Percentiles rank a stretch among this genome's conserved stretches.
Evolutionary conservation across 2,329 filamentous ascomycete genomes (phyloP).

Genomic region (Cordyceps javanica): DNA sequence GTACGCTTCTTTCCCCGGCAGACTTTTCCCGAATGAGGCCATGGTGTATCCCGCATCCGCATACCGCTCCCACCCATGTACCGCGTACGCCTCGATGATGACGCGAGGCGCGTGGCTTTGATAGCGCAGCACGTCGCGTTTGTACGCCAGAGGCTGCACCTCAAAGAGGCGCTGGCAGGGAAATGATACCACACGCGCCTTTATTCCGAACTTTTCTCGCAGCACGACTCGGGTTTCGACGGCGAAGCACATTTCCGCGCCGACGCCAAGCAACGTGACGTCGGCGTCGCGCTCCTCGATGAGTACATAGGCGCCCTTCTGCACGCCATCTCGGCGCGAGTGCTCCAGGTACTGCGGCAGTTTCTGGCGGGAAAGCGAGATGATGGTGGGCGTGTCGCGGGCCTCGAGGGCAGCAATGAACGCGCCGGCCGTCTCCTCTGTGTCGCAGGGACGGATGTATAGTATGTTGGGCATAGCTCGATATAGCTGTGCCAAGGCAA

Average conservation of each 20-base stretch:
- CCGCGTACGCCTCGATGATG: slow-evolving; percentile 54
- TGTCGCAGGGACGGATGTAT: slow-evolving; percentile 54
- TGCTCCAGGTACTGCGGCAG: slow-evolving; percentile 33
- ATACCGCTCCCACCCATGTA: slow-evolving; percentile 55
- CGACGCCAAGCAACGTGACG: slow-evolving; percentile 37
- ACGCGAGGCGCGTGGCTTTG: slow-evolving; percentile 42
- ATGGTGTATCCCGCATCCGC: slow-evolving; percentile 50
- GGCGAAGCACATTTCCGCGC: slow-evolving; percentile 30
- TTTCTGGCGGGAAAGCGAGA: slow-evolving; percentile 42
- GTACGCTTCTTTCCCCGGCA: slow-evolving; percentile 49
- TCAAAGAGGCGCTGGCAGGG: slow-evolving; percentile 40
- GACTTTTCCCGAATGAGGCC: slow-evolving; percentile 47
- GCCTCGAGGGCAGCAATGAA: slow-evolving; percentile 42
- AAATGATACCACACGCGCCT: slow-evolving; percentile 36
- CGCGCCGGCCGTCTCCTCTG: slow-evolving; percentile 51
- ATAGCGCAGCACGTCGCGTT: slow-evolving; percentile 37
- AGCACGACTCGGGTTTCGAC: slow-evolving; percentile 30
- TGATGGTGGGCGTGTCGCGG: slow-evolving; percentile 36
- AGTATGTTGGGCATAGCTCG: slow-evolving; percentile 57
- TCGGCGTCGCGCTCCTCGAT: slow-evolving; percentile 36
- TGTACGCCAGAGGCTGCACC: slow-evolving; percentile 36
- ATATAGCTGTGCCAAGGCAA: slow-evolving; percentile 50
- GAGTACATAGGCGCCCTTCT: slow-evolving; percentile 41
- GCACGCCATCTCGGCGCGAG: slow-evolving; percentile 34
- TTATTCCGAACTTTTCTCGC: slow-evolving; percentile 31